phyloP scores from a whole-genome alignment of 2,329 filamentous ascomycete genomes.

The Penicillium expansum region DNA sequence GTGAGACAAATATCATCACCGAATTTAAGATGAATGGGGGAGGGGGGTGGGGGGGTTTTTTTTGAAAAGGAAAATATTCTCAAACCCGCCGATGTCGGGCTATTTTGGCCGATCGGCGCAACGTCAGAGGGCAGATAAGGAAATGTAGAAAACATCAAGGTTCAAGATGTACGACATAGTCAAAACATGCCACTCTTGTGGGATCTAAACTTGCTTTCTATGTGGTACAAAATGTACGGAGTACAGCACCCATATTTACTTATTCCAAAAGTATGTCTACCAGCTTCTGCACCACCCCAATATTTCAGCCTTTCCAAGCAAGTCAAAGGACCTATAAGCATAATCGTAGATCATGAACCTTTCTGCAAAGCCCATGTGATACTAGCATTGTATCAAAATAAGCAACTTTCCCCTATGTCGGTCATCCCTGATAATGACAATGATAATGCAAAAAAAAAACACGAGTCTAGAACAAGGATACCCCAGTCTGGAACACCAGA shows the following conservation, averaged over 20 bases:
- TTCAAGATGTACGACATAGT: constrained; percentile 5
- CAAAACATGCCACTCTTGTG: constrained; percentile 1
- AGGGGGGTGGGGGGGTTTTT: no score
- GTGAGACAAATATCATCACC: not conserved
- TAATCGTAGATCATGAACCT: not conserved
- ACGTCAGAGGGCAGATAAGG: constrained; percentile 1
- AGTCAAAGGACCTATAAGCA: not conserved
- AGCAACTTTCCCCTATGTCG: not conserved
- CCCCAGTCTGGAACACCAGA: not conserved
- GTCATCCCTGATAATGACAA: not conserved
- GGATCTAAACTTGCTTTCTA: not conserved
- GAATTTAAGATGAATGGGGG: not conserved
- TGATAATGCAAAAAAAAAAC: not conserved
- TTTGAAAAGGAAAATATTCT: not conserved
- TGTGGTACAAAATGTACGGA: not conserved
- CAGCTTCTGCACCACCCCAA: not conserved
- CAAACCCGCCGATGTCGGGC: constrained; percentile 1
- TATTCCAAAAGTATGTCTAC: not conserved
- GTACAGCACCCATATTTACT: not conserved
- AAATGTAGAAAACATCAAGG: not conserved
- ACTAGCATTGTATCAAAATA: not conserved
- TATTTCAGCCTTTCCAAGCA: not conserved
- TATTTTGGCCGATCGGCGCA: not conserved
- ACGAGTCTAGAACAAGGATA: not conserved
- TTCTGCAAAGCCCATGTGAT: not conserved